phyloP scores from a whole-genome alignment of 2,329 filamentous ascomycete species.

The Pestalotiopsis sp. region DNA sequence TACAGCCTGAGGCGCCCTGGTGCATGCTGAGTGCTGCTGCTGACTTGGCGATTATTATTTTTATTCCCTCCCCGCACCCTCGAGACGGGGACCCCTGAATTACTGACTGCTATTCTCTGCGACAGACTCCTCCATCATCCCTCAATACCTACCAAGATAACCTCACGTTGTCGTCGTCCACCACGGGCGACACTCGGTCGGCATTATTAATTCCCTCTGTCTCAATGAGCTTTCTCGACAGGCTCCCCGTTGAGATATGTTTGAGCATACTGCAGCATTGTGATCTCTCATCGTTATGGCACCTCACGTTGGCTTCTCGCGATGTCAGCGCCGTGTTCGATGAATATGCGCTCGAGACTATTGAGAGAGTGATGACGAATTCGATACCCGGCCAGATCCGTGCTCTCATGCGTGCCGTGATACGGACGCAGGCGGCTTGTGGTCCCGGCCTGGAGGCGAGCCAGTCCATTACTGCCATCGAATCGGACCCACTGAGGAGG shows the following conservation, averaged over 20 bases:
- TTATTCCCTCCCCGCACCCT: neutral
- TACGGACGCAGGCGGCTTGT: neutral
- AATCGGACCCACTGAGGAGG: neutral
- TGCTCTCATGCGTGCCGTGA: neutral
- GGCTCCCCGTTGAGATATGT: neutral
- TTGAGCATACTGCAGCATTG: neutral
- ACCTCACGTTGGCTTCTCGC: neutral
- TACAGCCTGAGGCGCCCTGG: neutral
- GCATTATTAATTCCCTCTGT: neutral
- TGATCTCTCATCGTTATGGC: neutral
- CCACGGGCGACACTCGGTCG: neutral
- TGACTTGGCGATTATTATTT: neutral
- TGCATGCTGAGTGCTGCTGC: neutral
- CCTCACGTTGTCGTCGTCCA: neutral
- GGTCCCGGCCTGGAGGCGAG: neutral
- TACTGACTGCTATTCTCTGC: neutral
- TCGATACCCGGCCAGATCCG: neutral
- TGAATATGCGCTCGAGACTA: neutral
- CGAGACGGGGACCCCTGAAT: neutral
- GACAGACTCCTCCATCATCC: neutral
- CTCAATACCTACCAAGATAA: neutral
- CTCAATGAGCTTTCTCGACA: neutral
- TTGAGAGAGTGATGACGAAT: neutral
- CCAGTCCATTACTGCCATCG: neutral
- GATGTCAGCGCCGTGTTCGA: neutral